Evolutionary conservation across 2,329 filamentous ascomycete genomes (phyloP), one percentile per base, ranked within the genome.

Genomic region (Sarocladium oryzae): DNA sequence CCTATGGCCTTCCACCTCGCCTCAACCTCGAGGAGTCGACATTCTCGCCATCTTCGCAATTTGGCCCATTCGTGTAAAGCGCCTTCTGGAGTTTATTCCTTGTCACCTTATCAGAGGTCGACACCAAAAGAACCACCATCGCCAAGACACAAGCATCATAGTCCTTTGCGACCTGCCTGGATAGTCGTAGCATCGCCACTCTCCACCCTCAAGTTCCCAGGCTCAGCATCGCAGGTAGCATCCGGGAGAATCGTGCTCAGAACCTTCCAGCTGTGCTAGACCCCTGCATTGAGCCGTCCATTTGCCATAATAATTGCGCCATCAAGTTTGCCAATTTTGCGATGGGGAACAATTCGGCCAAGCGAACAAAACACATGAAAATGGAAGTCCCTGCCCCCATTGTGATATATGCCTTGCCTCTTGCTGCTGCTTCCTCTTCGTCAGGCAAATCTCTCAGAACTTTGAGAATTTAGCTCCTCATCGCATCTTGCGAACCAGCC

Each of bases 101-200:
- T 4, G 40, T 45, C 40, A n/a, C 24, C 21, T 30, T 45, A 45
- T 45, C 40, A n/a, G n/a, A 13, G 4, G 40, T n/a, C 40, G 40
- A 30, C 40, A 5, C 9, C 40, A 26, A 45, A 45, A 45, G 40
- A 45, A n/a, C n/a, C n/a, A 45, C 40, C 15, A 13, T 18, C 9
- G 40, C 40, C 40, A 45, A 45, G 40, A 45, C 40, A n/a, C 18
- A 28, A 45, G 23, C 4, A n/a, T 5, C 40, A 28, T 45, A n/a
- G 21, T 13, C 40, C 15, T 20, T 28, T 45, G 40, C 40, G 40
- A 45, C 40, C 40, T 45, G 40, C 40, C 40, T 16, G 40, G 40
- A 45, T 45, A 4, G 40, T 45, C 40, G 40, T 45, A 45, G 40
- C 40, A 45, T 45, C 40, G 40, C 40, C 40, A 20, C 40, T 9